Conservation (phyloP, 805 yeast species). For the Starmerella vaccinii region DNA sequence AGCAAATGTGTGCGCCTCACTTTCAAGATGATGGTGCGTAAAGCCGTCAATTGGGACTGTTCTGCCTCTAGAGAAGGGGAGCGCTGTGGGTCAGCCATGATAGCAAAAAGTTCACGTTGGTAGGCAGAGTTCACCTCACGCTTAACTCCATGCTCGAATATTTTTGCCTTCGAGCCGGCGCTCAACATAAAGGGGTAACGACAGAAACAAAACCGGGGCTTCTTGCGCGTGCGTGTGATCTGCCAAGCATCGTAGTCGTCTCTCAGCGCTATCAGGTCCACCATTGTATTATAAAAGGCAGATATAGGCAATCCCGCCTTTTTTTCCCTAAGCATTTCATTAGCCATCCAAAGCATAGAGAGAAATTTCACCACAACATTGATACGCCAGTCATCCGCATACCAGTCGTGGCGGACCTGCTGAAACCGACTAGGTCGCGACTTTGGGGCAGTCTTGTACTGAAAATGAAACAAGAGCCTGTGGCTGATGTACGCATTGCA, state of each 20-base stretch:
- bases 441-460: slow-evolving; percentile 19
- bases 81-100: slow-evolving; percentile 6
- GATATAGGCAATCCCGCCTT: slow-evolving; percentile 31
- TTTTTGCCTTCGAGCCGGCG: slow-evolving; percentile 68
- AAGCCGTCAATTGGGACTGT: not conserved
- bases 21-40: slow-evolving; percentile 35
- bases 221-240: slow-evolving; percentile 19
- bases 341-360: slow-evolving; percentile 47
- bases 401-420: slow-evolving; percentile 38
- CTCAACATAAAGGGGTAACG: slow-evolving; percentile 75
- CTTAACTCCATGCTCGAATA: slow-evolving; percentile 47
- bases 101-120: slow-evolving; percentile 21
- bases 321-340: slow-evolving; percentile 22
- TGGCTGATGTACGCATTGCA: slow-evolving; percentile 70
- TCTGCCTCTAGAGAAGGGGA: slow-evolving; percentile 3
- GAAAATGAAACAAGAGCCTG: slow-evolving; percentile 43
- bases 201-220: slow-evolving; percentile 49
- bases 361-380: slow-evolving; percentile 53
- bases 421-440: slow-evolving; percentile 15
- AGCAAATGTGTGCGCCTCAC: slow-evolving; percentile 61
- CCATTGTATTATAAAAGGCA: slow-evolving; percentile 64
- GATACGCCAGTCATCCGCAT: slow-evolving; percentile 76
- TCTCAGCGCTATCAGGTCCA: slow-evolving; percentile 65
- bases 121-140: slow-evolving; percentile 18
- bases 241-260: slow-evolving; percentile 85